Conservation (phyloP, 2,329 filamentous ascomycete species). For the Bipolaris zeicola region DNA sequence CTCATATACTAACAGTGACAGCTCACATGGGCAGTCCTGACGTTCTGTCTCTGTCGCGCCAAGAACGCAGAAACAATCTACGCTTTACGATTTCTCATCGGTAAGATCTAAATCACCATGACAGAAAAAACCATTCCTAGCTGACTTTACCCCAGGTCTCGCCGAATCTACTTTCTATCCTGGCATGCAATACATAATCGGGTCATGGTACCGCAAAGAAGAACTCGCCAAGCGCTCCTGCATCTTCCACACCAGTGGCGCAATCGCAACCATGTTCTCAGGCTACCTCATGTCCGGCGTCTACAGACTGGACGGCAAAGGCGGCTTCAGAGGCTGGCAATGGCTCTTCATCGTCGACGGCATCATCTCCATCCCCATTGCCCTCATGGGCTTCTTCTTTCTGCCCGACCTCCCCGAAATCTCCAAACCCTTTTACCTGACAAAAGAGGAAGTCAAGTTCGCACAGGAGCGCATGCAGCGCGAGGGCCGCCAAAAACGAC, state of each 20-base stretch:
- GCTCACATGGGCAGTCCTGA: conserved; percentile 13
- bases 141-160: conserved; percentile 39
- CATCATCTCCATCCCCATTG: conserved; percentile 25
- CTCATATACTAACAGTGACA: neutral
- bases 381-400: conserved; percentile 24
- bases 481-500: neutral
- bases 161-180: conserved; percentile 59
- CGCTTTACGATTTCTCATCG: conserved; percentile 21
- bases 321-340: conserved; percentile 52
- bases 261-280: conserved; percentile 22
- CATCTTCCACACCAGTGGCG: conserved; percentile 23
- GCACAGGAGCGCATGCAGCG: conserved; percentile 17
- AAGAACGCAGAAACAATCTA: conserved; percentile 13
- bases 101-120: neutral
- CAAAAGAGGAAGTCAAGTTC: conserved; percentile 15
- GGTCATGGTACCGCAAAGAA: conserved; percentile 28
- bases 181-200: conserved; percentile 46
- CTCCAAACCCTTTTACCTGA: conserved; percentile 19
- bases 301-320: conserved; percentile 63
- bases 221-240: conserved; percentile 24
- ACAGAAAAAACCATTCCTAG: neutral
- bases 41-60: conserved; percentile 10
- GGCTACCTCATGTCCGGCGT: conserved; percentile 59
- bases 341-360: conserved; percentile 32
- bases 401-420: conserved; percentile 25